Conservation (phyloP, 495 filamentous ascomycete genomes). For the Terfezia boudieri region DNA sequence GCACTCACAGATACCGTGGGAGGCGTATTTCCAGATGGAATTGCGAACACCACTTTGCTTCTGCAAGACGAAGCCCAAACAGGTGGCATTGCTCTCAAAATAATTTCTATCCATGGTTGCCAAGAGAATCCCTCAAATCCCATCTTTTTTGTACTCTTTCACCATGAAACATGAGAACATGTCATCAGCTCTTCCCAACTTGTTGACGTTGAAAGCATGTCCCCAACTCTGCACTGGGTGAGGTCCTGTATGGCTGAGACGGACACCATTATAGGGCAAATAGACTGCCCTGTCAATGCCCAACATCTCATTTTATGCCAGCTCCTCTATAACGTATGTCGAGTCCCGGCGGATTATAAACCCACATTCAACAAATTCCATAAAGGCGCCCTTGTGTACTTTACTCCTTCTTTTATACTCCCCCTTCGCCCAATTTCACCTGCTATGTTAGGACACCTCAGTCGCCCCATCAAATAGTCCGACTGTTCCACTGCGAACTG, state of each 20-base stretch:
- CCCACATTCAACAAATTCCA: background rate
- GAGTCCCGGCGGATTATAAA: conserved; percentile 3
- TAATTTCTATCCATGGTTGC: background rate
- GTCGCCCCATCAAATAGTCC: too few relatives aligned
- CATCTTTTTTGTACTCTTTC: conserved; percentile 2
- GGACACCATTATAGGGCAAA: background rate
- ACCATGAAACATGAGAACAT: conserved; percentile 1
- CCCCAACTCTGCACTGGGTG: background rate
- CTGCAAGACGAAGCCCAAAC: background rate
- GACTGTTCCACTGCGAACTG: too few relatives aligned
- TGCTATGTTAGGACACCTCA: too few relatives aligned
- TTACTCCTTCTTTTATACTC: too few relatives aligned
- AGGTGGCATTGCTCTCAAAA: background rate
- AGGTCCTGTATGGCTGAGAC: too few relatives aligned
- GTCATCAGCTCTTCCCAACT: background rate
- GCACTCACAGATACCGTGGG: background rate
- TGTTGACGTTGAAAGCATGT: background rate
- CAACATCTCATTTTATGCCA: conserved; percentile 4
- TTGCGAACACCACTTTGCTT: background rate
- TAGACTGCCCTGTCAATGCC: background rate
- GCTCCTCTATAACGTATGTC: conserved; percentile 1
- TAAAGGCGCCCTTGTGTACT: background rate
- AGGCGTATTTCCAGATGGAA: background rate
- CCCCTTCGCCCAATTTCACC: too few relatives aligned
- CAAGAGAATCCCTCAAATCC: background rate